Conservation (phyloP, 1,284 basidiomycete species). For the Thecaphora frezii region DNA sequence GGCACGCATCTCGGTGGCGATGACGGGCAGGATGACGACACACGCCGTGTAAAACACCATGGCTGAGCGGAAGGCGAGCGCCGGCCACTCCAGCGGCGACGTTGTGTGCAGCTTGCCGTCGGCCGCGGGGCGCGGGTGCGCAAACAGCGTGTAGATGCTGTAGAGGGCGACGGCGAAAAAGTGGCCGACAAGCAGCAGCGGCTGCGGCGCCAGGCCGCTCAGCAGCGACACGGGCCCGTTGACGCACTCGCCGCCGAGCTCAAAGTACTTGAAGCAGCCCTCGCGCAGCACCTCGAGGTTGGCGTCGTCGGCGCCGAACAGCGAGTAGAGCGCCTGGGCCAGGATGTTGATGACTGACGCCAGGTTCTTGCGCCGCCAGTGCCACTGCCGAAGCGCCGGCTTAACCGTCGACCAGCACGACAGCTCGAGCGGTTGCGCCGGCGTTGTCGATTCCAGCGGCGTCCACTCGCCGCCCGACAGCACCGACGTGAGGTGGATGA, state of each 20-base stretch:
- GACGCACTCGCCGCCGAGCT: conserved; percentile 85
- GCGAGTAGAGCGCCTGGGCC: conserved; percentile 55
- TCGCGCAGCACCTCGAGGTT: conserved; percentile 79
- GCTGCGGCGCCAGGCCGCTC: conserved; percentile 70
- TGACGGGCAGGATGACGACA: conserved; percentile 54
- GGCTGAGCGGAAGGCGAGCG: conserved; percentile 27
- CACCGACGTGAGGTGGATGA: conserved; percentile 48
- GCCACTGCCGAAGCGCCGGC: conserved; percentile 49
- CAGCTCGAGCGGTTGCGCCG: conserved; percentile 28
- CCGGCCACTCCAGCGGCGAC: conserved; percentile 39
- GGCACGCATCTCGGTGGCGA: conserved; percentile 50
- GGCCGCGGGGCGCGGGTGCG: conserved; percentile 42
- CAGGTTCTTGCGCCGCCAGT: conserved; percentile 54
- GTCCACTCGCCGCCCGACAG: conserved; percentile 48
- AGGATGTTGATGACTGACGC: conserved; percentile 57
- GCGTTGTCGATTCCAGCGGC: conserved; percentile 16
- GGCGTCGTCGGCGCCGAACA: conserved; percentile 64
- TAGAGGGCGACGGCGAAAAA: conserved; percentile 96
- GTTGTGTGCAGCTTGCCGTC: conserved; percentile 9
- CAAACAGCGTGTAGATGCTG: conserved; percentile 82
- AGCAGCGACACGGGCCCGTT: conserved; percentile 72
- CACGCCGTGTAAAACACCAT: conserved; percentile 56
- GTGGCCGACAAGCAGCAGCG: conserved; percentile 78
- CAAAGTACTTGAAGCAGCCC: conserved; percentile 98
- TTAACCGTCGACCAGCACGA: conserved; percentile 37